A percentile compares a stretch with the other conserved stretches of the same genome.
These are phyloP conservation scores for Peltaster fructicola DNA, from an alignment of 2,329 filamentous ascomycete genomes.

Conservation along the genomic window DNA sequence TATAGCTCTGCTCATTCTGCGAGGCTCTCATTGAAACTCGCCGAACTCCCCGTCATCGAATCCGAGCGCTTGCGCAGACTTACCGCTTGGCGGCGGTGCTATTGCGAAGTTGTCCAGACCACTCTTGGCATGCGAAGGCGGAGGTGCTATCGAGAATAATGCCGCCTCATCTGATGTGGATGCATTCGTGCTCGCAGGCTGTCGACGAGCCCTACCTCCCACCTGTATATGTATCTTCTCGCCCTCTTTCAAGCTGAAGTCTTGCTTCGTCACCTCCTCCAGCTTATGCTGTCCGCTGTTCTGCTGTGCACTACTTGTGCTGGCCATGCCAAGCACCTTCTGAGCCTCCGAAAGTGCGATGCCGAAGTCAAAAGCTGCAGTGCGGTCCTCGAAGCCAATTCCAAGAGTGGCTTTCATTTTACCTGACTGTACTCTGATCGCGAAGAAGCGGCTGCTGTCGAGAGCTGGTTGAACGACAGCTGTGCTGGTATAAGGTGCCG, in stretches of 20 bases:
- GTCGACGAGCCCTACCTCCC: conserved; percentile 36
- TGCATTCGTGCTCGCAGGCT: too few relatives aligned
- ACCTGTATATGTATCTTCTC: conserved; percentile 77
- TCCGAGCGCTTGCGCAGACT: conserved; percentile 43
- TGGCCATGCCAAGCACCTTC: conserved; percentile 50
- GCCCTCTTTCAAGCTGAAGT: conserved; percentile 75
- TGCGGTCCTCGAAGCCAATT: conserved; percentile 73
- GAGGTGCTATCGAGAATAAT: conserved; percentile 59
- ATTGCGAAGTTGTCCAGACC: conserved; percentile 42
- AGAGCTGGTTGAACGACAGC: conserved; percentile 57
- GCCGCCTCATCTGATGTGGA: conserved; percentile 25
- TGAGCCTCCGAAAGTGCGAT: conserved; percentile 64
- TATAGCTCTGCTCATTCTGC: conserved; percentile 18
- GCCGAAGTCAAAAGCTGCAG: conserved; percentile 71
- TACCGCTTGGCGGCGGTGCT: conserved; percentile 41
- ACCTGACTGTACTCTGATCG: conserved; percentile 54
- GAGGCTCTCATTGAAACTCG: conserved; percentile 44
- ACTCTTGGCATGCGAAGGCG: conserved; percentile 35
- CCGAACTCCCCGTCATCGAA: conserved; percentile 83
- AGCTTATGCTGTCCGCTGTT: conserved; percentile 15
- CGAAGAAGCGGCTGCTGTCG: conserved; percentile 73
- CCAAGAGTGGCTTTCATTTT: conserved; percentile 65
- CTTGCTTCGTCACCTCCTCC: conserved; percentile 42
- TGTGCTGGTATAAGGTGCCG: conserved; percentile 54
- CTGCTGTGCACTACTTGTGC: conserved; percentile 19